Conservation (phyloP, 1,139 yeast species). For the Taphrina communis region DNA sequence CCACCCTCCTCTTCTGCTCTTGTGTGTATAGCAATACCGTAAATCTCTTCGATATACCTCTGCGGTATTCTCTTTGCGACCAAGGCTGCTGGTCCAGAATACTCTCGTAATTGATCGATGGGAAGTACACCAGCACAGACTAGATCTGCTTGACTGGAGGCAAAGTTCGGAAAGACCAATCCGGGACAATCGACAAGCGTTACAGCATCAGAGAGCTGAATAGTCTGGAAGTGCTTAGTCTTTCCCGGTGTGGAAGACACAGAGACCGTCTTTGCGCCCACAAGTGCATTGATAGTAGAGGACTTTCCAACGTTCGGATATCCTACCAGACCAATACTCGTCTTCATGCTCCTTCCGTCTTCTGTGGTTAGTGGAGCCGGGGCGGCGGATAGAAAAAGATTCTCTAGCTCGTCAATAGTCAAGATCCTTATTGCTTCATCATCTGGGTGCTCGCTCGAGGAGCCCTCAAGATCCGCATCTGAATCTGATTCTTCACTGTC, state of each 20-base stretch:
- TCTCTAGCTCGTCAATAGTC: slow-evolving; percentile 82
- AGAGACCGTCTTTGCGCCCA: slow-evolving; percentile 94
- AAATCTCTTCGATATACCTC: slow-evolving; percentile 83
- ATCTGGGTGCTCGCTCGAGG: neutral
- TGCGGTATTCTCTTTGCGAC: slow-evolving; percentile 91
- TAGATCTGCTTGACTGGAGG: slow-evolving; percentile 93
- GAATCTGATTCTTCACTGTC: neutral
- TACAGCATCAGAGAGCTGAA: slow-evolving; percentile 79
- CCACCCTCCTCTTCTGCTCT: slow-evolving; percentile 85
- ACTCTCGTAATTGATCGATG: slow-evolving; percentile 93
- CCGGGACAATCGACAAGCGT: slow-evolving; percentile 98
- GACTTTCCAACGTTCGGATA: slow-evolving; percentile 93
- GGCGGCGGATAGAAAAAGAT: slow-evolving; percentile 75
- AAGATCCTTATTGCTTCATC: slow-evolving; percentile 58
- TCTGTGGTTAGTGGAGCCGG: slow-evolving; percentile 60
- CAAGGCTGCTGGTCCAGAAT: slow-evolving; percentile 85
- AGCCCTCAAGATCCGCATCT: neutral
- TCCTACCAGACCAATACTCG: slow-evolving; percentile 85
- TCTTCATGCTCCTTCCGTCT: slow-evolving; percentile 59
- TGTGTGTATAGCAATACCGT: slow-evolving; percentile 86
- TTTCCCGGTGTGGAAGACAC: slow-evolving; percentile 99
- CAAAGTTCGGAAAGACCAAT: slow-evolving; percentile 96
- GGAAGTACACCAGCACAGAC: slow-evolving; percentile 98
- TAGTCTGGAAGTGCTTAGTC: slow-evolving; percentile 98
- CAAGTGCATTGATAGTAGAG: slow-evolving; percentile 91